A percentile compares a stretch with the other conserved stretches of the same genome.
Evolutionary conservation across 805 yeast genomes (phyloP).

Genomic region (Kuraishia ogatae): DNA sequence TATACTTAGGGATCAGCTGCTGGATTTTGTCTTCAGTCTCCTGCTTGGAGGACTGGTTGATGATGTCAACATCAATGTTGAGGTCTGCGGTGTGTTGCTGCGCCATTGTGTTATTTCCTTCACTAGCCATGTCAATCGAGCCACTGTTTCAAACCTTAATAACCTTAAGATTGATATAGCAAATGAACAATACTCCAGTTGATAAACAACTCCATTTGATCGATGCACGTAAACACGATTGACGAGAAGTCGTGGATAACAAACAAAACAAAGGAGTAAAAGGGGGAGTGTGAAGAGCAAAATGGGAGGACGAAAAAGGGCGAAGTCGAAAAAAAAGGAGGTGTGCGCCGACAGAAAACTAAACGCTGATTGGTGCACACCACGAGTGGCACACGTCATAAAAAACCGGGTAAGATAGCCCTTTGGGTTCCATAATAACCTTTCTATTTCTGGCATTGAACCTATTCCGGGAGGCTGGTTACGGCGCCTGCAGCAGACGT

Average conservation of each 20-base stretch:
- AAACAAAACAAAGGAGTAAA: neutral
- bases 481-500: neutral
- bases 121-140: neutral
- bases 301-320: neutral
- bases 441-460: neutral
- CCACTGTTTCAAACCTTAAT: neutral
- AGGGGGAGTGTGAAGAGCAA: neutral
- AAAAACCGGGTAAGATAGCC: neutral
- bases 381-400: neutral
- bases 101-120: neutral
- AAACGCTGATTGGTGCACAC: neutral
- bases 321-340: neutral
- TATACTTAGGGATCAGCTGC: slow-evolving; percentile 14
- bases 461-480: neutral
- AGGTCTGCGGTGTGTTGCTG: neutral
- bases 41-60: slow-evolving; percentile 4
- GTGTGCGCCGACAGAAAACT: neutral
- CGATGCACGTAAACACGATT: neutral
- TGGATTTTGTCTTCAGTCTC: slow-evolving; percentile 11
- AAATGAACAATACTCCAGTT: neutral
- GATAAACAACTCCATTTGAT: neutral
- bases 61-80: slow-evolving; percentile 5
- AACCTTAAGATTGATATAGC: neutral
- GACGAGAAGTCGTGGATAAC: neutral
- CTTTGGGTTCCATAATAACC: neutral